Evolutionary conservation across 176 grass and related monocot species (phyloP).

Genomic region (Ampelocalamus luodianensis): DNA sequence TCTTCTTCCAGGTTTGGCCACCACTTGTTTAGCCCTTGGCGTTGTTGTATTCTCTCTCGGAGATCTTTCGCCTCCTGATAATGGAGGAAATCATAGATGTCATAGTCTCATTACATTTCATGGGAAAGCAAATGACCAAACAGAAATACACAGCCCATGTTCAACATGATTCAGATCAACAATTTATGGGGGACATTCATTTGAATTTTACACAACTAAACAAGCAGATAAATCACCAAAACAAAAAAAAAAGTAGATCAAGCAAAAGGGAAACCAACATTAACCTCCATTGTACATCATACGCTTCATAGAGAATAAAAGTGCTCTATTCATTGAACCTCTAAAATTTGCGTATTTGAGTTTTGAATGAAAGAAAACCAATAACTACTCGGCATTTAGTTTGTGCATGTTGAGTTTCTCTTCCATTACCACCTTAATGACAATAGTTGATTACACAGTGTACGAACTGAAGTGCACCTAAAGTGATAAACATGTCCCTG

Average conservation of each 20-base stretch:
- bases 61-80: slow-evolving; percentile 74
- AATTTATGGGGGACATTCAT: neutral
- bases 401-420: neutral
- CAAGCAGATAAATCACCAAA: neutral
- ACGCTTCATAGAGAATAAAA: neutral
- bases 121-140: slow-evolving; percentile 5
- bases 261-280: neutral
- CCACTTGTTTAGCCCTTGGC: slow-evolving; percentile 83
- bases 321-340: neutral
- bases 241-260: neutral
- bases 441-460: no score
- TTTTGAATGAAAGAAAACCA: neutral
- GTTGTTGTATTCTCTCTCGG: slow-evolving; percentile 88
- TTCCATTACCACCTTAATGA: neutral
- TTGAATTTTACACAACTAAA: neutral
- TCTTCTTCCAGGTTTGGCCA: slow-evolving; percentile 95
- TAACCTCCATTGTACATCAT: no score
- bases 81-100: slow-evolving; percentile 24
- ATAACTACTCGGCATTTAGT: neutral
- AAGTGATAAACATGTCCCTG: neutral
- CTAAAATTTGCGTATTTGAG: no score
- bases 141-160: neutral
- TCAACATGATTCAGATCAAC: neutral
- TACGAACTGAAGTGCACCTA: neutral
- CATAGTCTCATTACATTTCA: neutral